Evolutionary conservation across 495 filamentous ascomycete species (phyloP).

Genomic region (Penicillium diatomitis): DNA sequence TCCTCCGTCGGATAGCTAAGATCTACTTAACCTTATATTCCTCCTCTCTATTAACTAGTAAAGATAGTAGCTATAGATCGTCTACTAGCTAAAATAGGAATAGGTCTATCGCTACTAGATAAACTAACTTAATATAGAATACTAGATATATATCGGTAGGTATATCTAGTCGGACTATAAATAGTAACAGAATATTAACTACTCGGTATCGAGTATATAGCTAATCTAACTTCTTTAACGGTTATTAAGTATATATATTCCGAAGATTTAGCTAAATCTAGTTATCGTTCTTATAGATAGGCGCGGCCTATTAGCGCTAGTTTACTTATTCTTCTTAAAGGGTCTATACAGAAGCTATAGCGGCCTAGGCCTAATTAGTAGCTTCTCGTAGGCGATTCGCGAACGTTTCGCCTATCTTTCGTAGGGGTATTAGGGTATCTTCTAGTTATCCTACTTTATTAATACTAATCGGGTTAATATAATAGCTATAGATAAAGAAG

Average conservation of each 20-base stretch:
- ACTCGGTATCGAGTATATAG: not conserved
- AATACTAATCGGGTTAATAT: not conserved
- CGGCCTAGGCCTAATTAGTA: conserved; percentile 1
- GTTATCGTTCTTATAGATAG: not conserved
- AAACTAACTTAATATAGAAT: not conserved
- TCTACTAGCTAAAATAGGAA: conserved; percentile 1
- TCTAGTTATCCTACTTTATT: not conserved
- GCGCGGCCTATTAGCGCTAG: not conserved
- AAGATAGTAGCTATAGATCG: not conserved
- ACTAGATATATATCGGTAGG: not conserved
- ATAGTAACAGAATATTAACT: not conserved
- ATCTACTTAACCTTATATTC: not conserved
- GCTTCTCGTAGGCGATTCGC: not conserved
- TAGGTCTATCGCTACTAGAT: not conserved
- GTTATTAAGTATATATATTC: not conserved
- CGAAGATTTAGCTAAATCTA: not conserved
- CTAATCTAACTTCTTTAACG: not conserved
- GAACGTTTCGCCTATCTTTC: not conserved
- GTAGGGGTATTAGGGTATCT: not conserved
- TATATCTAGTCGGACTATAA: not conserved
- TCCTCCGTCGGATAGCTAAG: not conserved
- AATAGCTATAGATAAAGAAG: not conserved
- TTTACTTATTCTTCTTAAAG: not conserved
- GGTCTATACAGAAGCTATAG: not conserved
- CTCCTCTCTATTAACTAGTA: not conserved